phyloP scores from a whole-genome alignment of 371 early-diverging fungal species.

The Lichtheimia corymbifera region DNA sequence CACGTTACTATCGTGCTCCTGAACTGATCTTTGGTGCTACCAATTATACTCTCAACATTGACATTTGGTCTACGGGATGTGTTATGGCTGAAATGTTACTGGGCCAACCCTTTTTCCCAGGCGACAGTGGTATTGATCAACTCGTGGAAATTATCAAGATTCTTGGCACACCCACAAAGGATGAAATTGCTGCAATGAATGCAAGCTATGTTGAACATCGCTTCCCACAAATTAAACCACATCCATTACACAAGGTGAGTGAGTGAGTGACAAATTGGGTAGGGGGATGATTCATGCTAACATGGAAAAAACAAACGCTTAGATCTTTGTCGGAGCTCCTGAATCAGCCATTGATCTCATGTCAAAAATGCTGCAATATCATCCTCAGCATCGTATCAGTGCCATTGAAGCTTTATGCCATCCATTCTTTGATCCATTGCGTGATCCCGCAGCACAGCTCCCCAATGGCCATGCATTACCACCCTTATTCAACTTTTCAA shows the following conservation, averaged over 20 bases:
- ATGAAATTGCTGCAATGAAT: constrained; percentile 96
- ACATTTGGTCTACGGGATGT: constrained; percentile 99
- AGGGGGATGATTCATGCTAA: neutral
- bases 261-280: neutral
- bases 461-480: constrained; percentile 83
- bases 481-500: constrained; percentile 86
- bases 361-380: constrained; percentile 89
- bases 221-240: constrained; percentile 96
- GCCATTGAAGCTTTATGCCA: constrained; percentile 94
- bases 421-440: constrained; percentile 95
- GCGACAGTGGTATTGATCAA: constrained; percentile 99
- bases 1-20: constrained; percentile 98
- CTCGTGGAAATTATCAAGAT: constrained; percentile 99
- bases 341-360: constrained; percentile 89
- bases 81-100: constrained; percentile 98
- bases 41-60: constrained; percentile 88
- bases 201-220: constrained; percentile 96
- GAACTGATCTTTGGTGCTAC: constrained; percentile 98
- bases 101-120: constrained; percentile 97
- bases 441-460: constrained; percentile 80
- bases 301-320: too few species aligned
- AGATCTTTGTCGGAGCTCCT: constrained; percentile 46
- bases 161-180: constrained; percentile 96
- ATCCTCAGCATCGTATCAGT: constrained; percentile 86
- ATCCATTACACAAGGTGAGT: constrained; percentile 80